phyloP scores from a whole-genome alignment of 2,329 filamentous ascomycete species.

The Herpotrichia juniperi region DNA sequence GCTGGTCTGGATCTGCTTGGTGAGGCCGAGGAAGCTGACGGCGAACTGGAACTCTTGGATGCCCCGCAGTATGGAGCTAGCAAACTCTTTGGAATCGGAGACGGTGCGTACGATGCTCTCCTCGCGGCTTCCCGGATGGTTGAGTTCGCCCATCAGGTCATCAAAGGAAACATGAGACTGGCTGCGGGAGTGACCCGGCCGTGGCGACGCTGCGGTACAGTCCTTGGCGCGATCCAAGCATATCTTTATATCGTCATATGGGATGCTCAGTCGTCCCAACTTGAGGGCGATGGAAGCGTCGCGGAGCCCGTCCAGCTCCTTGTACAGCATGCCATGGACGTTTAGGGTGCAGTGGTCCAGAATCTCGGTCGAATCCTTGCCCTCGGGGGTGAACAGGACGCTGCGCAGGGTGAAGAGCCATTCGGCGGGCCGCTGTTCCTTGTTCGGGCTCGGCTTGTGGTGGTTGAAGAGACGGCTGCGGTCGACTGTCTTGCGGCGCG shows the following conservation, averaged over 20 bases:
- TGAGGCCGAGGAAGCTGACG: slow-evolving; percentile 86
- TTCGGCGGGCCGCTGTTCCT: slow-evolving; percentile 78
- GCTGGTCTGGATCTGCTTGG: slow-evolving; percentile 75
- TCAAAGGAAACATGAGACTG: slow-evolving; percentile 67
- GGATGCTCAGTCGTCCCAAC: slow-evolving; percentile 86
- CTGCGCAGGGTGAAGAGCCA: slow-evolving; percentile 90
- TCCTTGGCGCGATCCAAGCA: slow-evolving; percentile 64
- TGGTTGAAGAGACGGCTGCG: slow-evolving; percentile 87
- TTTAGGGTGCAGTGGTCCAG: slow-evolving; percentile 88
- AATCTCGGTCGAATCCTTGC: slow-evolving; percentile 82
- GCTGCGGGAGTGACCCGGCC: slow-evolving; percentile 30
- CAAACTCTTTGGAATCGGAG: slow-evolving; percentile 90
- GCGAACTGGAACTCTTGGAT: slow-evolving; percentile 97
- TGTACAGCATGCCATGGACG: slow-evolving; percentile 87
- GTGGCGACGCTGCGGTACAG: slow-evolving; percentile 39
- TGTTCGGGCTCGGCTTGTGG: slow-evolving; percentile 51
- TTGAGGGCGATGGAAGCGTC: slow-evolving; percentile 92
- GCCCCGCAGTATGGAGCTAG: slow-evolving; percentile 85
- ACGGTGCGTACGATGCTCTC: slow-evolving; percentile 80
- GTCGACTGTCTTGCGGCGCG: slow-evolving; percentile 88
- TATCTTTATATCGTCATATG: slow-evolving; percentile 80
- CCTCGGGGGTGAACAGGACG: slow-evolving; percentile 85
- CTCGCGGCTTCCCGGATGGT: slow-evolving; percentile 68
- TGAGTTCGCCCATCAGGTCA: slow-evolving; percentile 76
- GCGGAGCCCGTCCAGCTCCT: slow-evolving; percentile 81